These are phyloP conservation scores for Pseudopithomyces chartarum DNA, from an alignment of 2,329 filamentous ascomycete species.

Conservation along the genomic window DNA sequence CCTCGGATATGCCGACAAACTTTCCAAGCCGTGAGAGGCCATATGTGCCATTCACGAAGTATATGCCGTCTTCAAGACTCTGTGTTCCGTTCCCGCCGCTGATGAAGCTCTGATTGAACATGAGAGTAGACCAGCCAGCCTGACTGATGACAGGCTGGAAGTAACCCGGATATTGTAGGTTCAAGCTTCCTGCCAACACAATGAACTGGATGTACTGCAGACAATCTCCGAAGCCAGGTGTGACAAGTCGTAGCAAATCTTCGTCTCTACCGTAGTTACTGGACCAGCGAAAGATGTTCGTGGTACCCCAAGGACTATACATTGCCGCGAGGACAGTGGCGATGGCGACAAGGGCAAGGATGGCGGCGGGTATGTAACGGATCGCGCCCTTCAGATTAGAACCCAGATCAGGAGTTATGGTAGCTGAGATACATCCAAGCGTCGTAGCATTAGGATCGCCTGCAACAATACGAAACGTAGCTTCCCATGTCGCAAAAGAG, in stretches of 20 bases:
- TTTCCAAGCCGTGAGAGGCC: constrained; percentile 81
- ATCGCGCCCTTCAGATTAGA: constrained; percentile 68
- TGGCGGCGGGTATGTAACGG: constrained; percentile 75
- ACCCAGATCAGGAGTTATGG: constrained; percentile 83
- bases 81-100: constrained; percentile 68
- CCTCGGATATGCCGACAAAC: constrained; percentile 76
- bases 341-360: constrained; percentile 78
- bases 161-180: constrained; percentile 88
- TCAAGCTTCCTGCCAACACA: constrained; percentile 83
- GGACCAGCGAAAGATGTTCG: constrained; percentile 92
- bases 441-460: constrained; percentile 68
- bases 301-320: constrained; percentile 91
- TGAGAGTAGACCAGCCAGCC: constrained; percentile 82
- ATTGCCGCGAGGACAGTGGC: constrained; percentile 85
- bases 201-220: constrained; percentile 96
- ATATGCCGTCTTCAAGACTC: constrained; percentile 82
- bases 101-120: constrained; percentile 93
- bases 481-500: constrained; percentile 79
- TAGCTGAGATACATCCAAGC: constrained; percentile 81
- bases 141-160: constrained; percentile 92
- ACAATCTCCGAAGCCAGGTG: constrained; percentile 94
- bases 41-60: constrained; percentile 75
- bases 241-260: constrained; percentile 88
- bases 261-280: constrained; percentile 96
- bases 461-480: constrained; percentile 75